These are phyloP conservation scores for Athelia psychrophila DNA, from an alignment of 1,284 basidiomycete species.

Conservation along the genomic window DNA sequence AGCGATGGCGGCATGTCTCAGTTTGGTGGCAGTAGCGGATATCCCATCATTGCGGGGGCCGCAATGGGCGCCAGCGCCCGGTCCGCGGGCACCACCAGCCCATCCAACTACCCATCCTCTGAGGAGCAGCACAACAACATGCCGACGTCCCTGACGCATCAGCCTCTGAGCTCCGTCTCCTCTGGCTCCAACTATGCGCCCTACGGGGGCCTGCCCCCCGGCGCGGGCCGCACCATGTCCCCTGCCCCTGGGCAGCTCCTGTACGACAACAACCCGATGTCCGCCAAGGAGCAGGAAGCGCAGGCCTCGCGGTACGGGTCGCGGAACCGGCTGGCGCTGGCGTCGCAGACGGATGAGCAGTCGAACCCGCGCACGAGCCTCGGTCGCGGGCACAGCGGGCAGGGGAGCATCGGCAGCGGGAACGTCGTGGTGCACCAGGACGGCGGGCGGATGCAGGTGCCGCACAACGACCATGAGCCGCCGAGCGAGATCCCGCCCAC, in stretches of 20 bases:
- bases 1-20: conserved; percentile 17
- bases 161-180: not conserved
- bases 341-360: conserved; percentile 18
- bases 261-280: conserved; percentile 2
- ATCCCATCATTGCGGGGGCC: not conserved
- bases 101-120: not conserved
- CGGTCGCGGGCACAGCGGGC: conserved; percentile 2
- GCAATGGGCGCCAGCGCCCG: not conserved
- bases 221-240: conserved; percentile 14
- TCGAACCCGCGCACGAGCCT: no score
- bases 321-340: conserved; percentile 11
- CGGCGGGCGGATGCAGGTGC: conserved; percentile 19
- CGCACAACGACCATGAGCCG: conserved; percentile 11
- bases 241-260: conserved; percentile 1
- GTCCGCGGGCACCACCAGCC: not conserved
- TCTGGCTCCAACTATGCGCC: not conserved
- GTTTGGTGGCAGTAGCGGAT: not conserved
- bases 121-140: not conserved
- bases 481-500: conserved; percentile 27
- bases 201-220: conserved; percentile 8
- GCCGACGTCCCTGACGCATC: not conserved
- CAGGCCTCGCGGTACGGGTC: conserved; percentile 7
- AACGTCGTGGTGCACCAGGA: conserved; percentile 26
- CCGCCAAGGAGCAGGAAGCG: conserved; percentile 14
- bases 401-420: conserved; percentile 16